Evolutionary conservation across 805 yeast genomes (phyloP), one percentile per base, ranked within the genome.

Genomic region (Myxozyma kluyveri): DNA sequence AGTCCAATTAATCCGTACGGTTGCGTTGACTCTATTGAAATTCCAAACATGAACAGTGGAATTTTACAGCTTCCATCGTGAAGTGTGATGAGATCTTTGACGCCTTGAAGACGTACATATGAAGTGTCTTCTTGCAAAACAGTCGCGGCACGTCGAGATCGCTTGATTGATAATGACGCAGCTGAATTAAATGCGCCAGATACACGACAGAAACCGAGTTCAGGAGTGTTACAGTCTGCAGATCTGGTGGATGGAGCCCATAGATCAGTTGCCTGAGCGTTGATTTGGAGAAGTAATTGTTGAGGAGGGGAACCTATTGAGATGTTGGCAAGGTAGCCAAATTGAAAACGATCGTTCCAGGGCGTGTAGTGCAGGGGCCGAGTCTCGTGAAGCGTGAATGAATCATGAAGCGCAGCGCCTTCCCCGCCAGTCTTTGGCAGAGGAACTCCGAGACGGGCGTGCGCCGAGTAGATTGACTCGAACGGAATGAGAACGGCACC

Each of bases 211-310:
- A 41, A 38, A 4, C 27, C 54, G 10, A 38, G 22, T 5, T 17
- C 32, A 1, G 10, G 19, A 3, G 23, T n/a, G 4, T 17, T 4
- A 39, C 60, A 56, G 12, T 29, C 45, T 24, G 32, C 37, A 35
- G 50, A 47, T 14, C 3, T 18, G 12, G 33, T 24, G 17, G 47
- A 22, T 17, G 49, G 59, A 31, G 83, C 78, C 88, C 88, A 84
- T 41, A 84, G 64, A 63, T 86, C 91, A 1, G 84, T 74, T 0
- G 88, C 82, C 1, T 89, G 90, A 1, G 91, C 84, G 64, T 86
- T 93, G 17, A 86, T 65, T 40, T 80, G 66, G 5, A 83, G 80
- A 3, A 69, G 69, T 2, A 84, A 71, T 2, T 69, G 62, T 59
- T 84, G 84, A 1, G 68, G 60, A 2, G 80, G 75, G 0, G 86